A percentile compares a stretch with the other conserved stretches of the same genome.
Evolutionary conservation across 176 grass and related monocot genomes (phyloP).

Genomic region (Paspalum vaginatum): DNA sequence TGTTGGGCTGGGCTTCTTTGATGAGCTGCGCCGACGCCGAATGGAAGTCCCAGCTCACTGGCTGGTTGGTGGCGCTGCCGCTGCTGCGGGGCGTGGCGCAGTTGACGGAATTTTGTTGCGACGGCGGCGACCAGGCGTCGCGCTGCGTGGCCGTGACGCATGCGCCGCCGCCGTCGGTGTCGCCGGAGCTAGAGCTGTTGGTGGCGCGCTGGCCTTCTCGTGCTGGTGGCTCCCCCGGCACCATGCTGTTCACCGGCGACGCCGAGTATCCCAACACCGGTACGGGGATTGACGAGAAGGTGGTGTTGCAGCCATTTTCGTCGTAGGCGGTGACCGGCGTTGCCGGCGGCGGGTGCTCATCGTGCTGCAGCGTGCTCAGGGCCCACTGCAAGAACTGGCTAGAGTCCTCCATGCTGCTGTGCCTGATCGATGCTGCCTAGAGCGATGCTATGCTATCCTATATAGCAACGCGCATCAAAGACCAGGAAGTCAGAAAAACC

Average conservation of each 20-base stretch:
- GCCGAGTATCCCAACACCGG: neutral
- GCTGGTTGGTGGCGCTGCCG: constrained; percentile 6
- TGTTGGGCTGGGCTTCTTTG: constrained; percentile 13
- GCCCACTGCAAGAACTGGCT: constrained; percentile 46
- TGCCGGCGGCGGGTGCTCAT: constrained; percentile 14
- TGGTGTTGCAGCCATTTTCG: neutral
- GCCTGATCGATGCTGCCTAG: neutral
- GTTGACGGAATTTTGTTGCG: neutral
- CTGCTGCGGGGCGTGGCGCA: neutral
- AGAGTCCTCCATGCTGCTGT: constrained; percentile 31
- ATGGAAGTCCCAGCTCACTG: constrained; percentile 47
- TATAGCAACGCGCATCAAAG: neutral
- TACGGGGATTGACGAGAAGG: neutral
- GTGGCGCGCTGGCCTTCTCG: neutral
- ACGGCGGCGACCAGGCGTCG: constrained; percentile 34
- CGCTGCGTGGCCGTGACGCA: constrained; percentile 12
- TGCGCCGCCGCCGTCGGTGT: neutral
- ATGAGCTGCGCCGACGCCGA: constrained; percentile 32
- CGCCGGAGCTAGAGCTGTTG: constrained; percentile 36
- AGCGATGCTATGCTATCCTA: neutral
- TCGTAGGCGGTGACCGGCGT: neutral
- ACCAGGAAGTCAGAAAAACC: neutral
- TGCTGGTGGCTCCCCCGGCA: neutral
- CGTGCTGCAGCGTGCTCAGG: constrained; percentile 36
- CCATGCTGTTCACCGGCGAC: neutral